A percentile compares a stretch with the other conserved stretches of the same genome.
Evolutionary conservation across 1,284 basidiomycete species (phyloP).

Genomic region (Naganishia albida): DNA sequence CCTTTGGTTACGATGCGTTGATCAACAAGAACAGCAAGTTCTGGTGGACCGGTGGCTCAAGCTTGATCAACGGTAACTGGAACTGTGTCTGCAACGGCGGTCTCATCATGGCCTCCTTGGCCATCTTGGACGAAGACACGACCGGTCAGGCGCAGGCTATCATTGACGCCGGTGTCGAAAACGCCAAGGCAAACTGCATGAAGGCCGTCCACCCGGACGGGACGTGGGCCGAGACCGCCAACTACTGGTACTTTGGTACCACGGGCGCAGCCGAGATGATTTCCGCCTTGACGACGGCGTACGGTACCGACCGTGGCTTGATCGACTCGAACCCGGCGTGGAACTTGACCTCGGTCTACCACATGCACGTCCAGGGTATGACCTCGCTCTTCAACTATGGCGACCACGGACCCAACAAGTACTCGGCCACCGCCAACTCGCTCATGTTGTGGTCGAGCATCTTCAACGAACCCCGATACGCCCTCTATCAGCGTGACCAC

Average conservation of each 20-base stretch:
- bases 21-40: conserved; percentile 25
- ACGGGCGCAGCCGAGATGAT: conserved; percentile 91
- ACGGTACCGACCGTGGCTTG: conserved; percentile 78
- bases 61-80: conserved; percentile 74
- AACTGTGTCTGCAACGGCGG: conserved; percentile 95
- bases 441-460: conserved; percentile 65
- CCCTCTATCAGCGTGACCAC: conserved; percentile 91
- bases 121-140: conserved; percentile 82
- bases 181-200: conserved; percentile 80
- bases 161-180: conserved; percentile 68
- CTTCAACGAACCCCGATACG: conserved; percentile 70
- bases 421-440: conserved; percentile 57
- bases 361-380: conserved; percentile 84
- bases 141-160: conserved; percentile 70
- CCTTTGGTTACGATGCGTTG: conserved; percentile 59
- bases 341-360: conserved; percentile 76
- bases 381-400: conserved; percentile 89
- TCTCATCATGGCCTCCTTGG: conserved; percentile 82
- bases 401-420: conserved; percentile 93
- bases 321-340: conserved; percentile 70
- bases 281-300: conserved; percentile 78
- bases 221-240: conserved; percentile 91
- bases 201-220: conserved; percentile 68
- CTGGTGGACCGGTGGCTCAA: conserved; percentile 56
- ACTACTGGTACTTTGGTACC: conserved; percentile 96